Conservation (phyloP, 83 land plant species). For the Thuja plicata region DNA sequence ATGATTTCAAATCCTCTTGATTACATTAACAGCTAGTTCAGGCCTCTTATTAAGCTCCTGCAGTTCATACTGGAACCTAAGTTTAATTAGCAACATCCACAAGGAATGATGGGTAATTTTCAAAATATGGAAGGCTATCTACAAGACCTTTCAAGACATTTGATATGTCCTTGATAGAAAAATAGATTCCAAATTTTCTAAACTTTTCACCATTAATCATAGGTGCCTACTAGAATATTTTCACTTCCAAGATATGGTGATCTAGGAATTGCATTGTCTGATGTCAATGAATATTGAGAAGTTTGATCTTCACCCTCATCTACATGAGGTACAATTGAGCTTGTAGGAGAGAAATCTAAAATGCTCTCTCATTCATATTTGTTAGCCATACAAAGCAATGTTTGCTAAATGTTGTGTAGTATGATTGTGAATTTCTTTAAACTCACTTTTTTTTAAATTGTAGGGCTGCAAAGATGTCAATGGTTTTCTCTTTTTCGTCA, state of each 20-base stretch:
- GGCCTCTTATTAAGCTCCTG: slow-evolving; percentile 24
- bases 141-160: not conserved
- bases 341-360: not conserved
- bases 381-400: too few species aligned
- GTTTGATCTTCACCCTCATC: slow-evolving; percentile 18
- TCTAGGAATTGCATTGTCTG: not conserved
- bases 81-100: slow-evolving; percentile 19
- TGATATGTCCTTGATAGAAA: not conserved
- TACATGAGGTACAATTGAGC: not conserved
- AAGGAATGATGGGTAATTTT: not conserved
- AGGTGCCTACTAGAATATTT: slow-evolving; percentile 10
- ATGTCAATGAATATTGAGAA: slow-evolving; percentile 26
- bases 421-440: too few species aligned
- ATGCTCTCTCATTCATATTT: too few species aligned
- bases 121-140: not conserved
- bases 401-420: too few species aligned
- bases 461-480: too few species aligned
- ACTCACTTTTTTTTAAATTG: too few species aligned
- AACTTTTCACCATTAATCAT: not conserved
- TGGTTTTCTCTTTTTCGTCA: too few species aligned
- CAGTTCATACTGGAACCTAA: slow-evolving; percentile 22
- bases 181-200: not conserved
- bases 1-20: slow-evolving; percentile 14
- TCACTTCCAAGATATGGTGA: not conserved
- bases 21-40: slow-evolving; percentile 21